Evolutionary conservation across 163 green algal genomes (phyloP).

Genomic region (Coccomyxa subellipsoidea): DNA sequence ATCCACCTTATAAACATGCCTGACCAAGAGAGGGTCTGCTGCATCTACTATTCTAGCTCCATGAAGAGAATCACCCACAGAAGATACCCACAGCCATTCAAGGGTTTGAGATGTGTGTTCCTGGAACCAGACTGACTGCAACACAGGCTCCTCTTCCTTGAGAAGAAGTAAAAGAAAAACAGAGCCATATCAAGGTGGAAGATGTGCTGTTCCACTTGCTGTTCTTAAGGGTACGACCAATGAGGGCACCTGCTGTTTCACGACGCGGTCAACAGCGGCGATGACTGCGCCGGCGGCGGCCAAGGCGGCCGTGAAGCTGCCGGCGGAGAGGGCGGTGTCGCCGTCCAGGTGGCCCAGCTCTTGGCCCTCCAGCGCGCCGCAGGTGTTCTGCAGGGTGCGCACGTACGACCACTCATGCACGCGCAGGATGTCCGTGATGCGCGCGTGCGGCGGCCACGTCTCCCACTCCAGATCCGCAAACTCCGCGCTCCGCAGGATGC

Average conservation of each 20-base stretch:
- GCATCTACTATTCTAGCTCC: too few species aligned
- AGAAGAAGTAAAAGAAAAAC: too few species aligned
- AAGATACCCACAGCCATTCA: too few species aligned
- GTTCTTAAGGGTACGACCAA: not conserved
- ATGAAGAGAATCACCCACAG: too few species aligned
- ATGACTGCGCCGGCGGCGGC: conserved; percentile 72
- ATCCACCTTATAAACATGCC: too few species aligned
- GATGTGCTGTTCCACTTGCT: too few species aligned
- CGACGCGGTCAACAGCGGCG: conserved; percentile 71
- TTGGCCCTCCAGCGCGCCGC: not conserved
- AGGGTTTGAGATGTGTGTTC: too few species aligned
- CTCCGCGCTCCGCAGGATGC: conserved; percentile 52
- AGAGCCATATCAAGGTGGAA: too few species aligned
- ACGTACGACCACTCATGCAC: conserved; percentile 92
- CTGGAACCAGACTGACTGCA: too few species aligned
- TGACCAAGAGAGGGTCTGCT: too few species aligned
- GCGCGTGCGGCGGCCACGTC: conserved; percentile 33
- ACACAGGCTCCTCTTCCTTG: too few species aligned
- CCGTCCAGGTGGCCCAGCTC: conserved; percentile 70
- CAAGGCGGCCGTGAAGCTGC: conserved; percentile 72
- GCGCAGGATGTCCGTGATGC: conserved; percentile 78
- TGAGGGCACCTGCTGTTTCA: conserved; percentile 42
- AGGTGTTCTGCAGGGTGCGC: conserved; percentile 50
- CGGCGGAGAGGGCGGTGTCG: conserved; percentile 76
- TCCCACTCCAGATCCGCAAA: conserved; percentile 60